phyloP scores from a whole-genome alignment of 1,139 yeast genomes.

The Debaryomycetaceae sp. region DNA sequence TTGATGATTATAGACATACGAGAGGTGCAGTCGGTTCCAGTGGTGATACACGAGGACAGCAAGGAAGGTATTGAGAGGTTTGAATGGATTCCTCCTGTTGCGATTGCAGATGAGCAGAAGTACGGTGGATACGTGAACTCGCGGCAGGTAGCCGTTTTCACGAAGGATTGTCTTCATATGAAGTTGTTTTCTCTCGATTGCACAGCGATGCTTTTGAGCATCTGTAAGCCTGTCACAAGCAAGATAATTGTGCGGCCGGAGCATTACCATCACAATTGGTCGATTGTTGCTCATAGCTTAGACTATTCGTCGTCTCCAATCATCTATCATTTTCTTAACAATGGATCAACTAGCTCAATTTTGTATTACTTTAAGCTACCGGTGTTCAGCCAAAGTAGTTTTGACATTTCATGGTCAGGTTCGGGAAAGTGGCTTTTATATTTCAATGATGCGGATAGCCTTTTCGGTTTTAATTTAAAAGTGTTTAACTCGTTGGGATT shows the following conservation, averaged over 20 bases:
- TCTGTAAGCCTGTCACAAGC: constrained; percentile 26
- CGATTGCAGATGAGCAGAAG: constrained; percentile 6
- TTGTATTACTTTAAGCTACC: constrained; percentile 22
- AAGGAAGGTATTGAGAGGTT: constrained; percentile 30
- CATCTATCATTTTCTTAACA: constrained; percentile 32
- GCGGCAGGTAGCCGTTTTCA: constrained; percentile 32
- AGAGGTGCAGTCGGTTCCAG: constrained; percentile 20
- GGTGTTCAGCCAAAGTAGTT: constrained; percentile 12
- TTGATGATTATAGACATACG: constrained; percentile 25
- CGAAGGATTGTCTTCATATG: constrained; percentile 24
- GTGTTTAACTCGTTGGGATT: constrained; percentile 27
- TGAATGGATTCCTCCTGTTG: constrained; percentile 34
- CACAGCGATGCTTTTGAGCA: constrained; percentile 29
- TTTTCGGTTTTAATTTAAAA: constrained; percentile 30
- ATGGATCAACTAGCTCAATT: constrained; percentile 29
- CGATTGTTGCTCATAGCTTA: constrained; percentile 20
- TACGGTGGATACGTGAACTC: constrained; percentile 32
- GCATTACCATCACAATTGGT: constrained; percentile 24
- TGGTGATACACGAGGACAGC: constrained; percentile 25
- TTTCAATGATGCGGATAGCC: constrained; percentile 20
- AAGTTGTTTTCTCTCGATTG: constrained; percentile 40
- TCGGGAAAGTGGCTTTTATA: constrained; percentile 36
- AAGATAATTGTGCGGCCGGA: constrained; percentile 17
- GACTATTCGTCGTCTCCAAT: constrained; percentile 19
- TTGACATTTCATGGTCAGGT: constrained; percentile 28